Base-by-base conservation (phyloP, 2,329 filamentous ascomycete genomes). In the Eutypella sp. region DNA sequence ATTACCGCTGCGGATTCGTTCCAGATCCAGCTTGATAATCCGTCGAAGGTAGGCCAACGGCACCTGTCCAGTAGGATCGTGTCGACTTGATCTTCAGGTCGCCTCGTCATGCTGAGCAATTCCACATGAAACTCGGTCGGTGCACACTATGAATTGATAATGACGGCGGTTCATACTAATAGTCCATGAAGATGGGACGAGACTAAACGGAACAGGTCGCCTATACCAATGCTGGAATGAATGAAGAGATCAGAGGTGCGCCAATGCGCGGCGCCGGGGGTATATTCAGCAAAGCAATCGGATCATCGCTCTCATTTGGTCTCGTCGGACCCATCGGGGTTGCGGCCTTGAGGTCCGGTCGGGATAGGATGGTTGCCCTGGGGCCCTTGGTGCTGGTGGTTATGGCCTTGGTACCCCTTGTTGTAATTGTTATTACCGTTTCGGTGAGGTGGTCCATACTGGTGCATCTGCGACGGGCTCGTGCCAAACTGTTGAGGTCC, bases 391-490 rank as follows among this genome's bases (percentile, higher is more conserved):
- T 74, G 70, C 31, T 70, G 63, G n/a, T n/a, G n/a, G 44, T 59
- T 65, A 47, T 75, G 73, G 24, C 62, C 67, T 42, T 70, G 68
- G 49, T 73, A 75, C 51, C 70, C 74, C 63, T 79, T 78, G 53
- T 68, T 72, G 51, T 64, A 69, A 50, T 61, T 77, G 60, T 74
- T 76, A 54, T 72, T 75, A 53, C 77, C 78, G 57, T 75, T 82
- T 53, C 79, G 79, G 59, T 81, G 76, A 44, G 74, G 71, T 51
- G 73, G 74, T 2, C 75, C 75, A 58, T 81, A 84, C 55, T 84
- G 79, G 60, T 85, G 81, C 56, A 72, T 68, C 48, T 84, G 79
- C 52, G 84, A 82, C 42, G 82, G 82, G 57, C 82, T 86, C 29
- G 76, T 79, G 45, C 81, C 77, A 60, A 77, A 85, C 51, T 84